Evolutionary conservation across 1,284 basidiomycete genomes (phyloP).

Genomic region (Polyporus tsugae): DNA sequence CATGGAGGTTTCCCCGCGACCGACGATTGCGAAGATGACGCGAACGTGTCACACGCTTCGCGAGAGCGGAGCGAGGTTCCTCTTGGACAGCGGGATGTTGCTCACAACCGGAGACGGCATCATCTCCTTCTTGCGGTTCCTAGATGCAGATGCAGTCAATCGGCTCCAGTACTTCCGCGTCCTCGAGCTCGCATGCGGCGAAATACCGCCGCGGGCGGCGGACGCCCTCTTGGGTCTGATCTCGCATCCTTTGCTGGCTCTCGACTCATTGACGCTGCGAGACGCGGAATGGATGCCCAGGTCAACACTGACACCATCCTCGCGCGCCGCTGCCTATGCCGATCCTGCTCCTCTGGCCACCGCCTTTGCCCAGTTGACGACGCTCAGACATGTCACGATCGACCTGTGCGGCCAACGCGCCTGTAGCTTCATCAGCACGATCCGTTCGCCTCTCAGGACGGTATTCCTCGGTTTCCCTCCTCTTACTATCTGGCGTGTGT

Average conservation of each 20-base stretch:
- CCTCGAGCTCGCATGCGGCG: conserved; percentile 15
- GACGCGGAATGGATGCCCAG: conserved; percentile 22
- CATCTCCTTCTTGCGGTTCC: conserved; percentile 23
- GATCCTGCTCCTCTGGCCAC: neutral
- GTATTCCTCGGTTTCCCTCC: conserved; percentile 13
- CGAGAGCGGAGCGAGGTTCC: conserved; percentile 14
- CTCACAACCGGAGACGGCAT: conserved; percentile 6
- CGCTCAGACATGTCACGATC: conserved; percentile 19
- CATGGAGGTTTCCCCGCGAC: neutral
- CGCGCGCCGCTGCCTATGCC: neutral
- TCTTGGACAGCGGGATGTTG: conserved; percentile 17
- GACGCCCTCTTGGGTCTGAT: conserved; percentile 14
- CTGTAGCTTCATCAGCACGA: conserved; percentile 7
- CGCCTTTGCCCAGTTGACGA: conserved; percentile 13
- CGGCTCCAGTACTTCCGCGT: conserved; percentile 18
- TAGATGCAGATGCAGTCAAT: conserved; percentile 1
- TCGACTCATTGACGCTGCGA: conserved; percentile 16
- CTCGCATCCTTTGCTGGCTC: conserved; percentile 8
- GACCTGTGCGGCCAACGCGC: conserved; percentile 7
- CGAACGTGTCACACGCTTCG: conserved; percentile 24
- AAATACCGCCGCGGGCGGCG: conserved; percentile 4
- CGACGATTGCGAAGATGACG: conserved; percentile 16
- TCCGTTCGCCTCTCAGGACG: conserved; percentile 14
- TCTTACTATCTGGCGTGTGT: neutral
- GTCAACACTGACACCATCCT: neutral